These are phyloP conservation scores for Malus sieversii DNA, from an alignment of 306 rosid species.

Conservation along the genomic window DNA sequence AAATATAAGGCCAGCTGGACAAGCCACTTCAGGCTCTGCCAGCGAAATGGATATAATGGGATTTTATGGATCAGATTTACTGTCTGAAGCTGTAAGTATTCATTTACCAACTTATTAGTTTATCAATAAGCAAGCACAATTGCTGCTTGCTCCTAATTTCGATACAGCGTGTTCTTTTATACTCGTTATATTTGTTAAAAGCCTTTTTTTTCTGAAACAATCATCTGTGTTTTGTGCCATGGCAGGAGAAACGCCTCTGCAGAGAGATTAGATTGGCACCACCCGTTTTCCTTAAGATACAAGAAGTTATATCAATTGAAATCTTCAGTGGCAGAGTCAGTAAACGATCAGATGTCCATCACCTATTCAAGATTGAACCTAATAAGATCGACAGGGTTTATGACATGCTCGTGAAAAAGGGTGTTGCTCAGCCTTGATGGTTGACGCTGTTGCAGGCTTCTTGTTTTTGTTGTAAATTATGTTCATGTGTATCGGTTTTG, in stretches of 20 bases:
- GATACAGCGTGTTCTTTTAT: neutral
- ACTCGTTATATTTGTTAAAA: neutral
- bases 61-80: constrained; percentile 65
- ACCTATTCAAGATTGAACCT: constrained; percentile 66
- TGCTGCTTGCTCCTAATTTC: neutral
- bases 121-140: neutral
- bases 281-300: constrained; percentile 60
- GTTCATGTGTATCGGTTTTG: constrained; percentile 10
- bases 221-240: neutral
- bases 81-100: constrained; percentile 78
- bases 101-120: constrained; percentile 1
- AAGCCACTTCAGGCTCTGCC: constrained; percentile 49
- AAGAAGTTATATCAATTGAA: constrained; percentile 56
- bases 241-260: constrained; percentile 82
- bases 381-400: constrained; percentile 63
- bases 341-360: constrained; percentile 71
- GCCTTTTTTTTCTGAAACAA: neutral
- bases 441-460: neutral
- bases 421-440: constrained; percentile 61
- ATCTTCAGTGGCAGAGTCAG: constrained; percentile 50
- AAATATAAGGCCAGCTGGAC: constrained; percentile 51
- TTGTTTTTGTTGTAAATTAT: constrained; percentile 5
- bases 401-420: constrained; percentile 84
- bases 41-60: constrained; percentile 52
- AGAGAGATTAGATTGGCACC: constrained; percentile 59